phyloP scores from a whole-genome alignment of 176 grass and related monocot genomes.

The Secale cereale region DNA sequence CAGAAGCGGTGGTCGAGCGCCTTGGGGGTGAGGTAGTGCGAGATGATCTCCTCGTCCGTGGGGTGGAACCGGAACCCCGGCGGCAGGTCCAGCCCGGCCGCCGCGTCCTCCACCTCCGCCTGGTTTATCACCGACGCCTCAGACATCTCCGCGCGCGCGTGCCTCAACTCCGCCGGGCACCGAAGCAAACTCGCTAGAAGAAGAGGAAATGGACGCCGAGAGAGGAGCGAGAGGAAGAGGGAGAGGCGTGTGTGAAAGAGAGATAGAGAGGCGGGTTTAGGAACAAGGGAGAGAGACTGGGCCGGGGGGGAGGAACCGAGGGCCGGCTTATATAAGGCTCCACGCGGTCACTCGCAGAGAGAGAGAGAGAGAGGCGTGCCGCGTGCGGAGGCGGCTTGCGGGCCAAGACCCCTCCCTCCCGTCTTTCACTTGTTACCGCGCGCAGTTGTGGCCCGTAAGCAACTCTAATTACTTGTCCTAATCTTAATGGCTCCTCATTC shows the following conservation, averaged over 20 bases:
- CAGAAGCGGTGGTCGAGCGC: slow-evolving; percentile 43
- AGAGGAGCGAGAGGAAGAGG: neutral
- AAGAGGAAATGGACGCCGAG: slow-evolving; percentile 19
- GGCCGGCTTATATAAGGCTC: slow-evolving; percentile 32
- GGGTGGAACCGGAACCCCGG: slow-evolving; percentile 98
- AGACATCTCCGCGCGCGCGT: slow-evolving; percentile 28
- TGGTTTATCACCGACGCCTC: slow-evolving; percentile 57
- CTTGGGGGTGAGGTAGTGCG: slow-evolving; percentile 83
- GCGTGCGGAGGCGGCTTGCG: slow-evolving; percentile 12
- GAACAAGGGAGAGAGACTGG: neutral
- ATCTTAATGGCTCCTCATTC: neutral
- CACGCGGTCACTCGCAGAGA: neutral
- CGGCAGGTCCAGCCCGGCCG: slow-evolving; percentile 59
- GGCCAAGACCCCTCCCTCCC: slow-evolving; percentile 6
- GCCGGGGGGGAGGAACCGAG: slow-evolving; percentile 15
- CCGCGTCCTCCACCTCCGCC: slow-evolving; percentile 39
- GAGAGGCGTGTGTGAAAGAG: slow-evolving; percentile 56
- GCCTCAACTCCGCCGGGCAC: neutral
- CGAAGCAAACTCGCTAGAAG: neutral
- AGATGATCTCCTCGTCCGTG: slow-evolving; percentile 90
- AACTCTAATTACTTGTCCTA: slow-evolving; percentile 24
- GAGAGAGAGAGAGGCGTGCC: slow-evolving; percentile 22
- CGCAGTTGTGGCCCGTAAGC: neutral
- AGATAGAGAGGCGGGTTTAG: slow-evolving; percentile 28
- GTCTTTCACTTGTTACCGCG: slow-evolving; percentile 17